Base-by-base conservation (phyloP, 2,329 filamentous ascomycete species). In the Aspergillus piperis region DNA sequence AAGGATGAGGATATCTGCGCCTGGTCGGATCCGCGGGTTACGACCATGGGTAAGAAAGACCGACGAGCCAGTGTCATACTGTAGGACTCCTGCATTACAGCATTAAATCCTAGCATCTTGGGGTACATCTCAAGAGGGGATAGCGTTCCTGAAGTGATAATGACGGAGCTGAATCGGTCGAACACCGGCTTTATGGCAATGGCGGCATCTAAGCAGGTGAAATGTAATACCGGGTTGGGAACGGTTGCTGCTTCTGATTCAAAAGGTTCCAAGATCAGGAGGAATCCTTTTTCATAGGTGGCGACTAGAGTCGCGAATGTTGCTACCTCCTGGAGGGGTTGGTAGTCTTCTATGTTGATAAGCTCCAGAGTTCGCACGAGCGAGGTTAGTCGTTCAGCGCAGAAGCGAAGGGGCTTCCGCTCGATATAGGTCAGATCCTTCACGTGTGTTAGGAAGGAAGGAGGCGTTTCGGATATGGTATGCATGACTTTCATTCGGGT, bases 121-220 rank as follows among this genome's bases (percentile, higher is more conserved):
- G 95, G 96, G 71, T 99, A 99, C 90, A 99, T 99, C 74, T 99
- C 96, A 3, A 99, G 80, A 0, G 95, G 95, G 1, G 95, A 98
- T 62, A 99, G 92, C 1, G 95, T 99, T 64, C 95, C 95, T 0
- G 95, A 98, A 0, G 95, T 99, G 73, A 99, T 98, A 72, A 99
- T 96, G 65, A 99, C 95, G 1, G 95, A 98, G 75, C 91, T 93
- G 76, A 99, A 99, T 54, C 95, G 89, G 61, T 99, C 94, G 71
- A 99, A 97, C 5, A 99, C 94, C 0, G 95, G 95, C 64, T 95
- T 96, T 71, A 99, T 99, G 44, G 96, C 95, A 66, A 99, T 99
- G 0, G 96, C 95, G 3, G 95, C 95, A 76, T 99, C 95, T 21
- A 99, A 83, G 71, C 95, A 99, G 2, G 94, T 95, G 73, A 99